Conservation (phyloP, 257 asterid genomes). For the Scutellaria baicalensis region DNA sequence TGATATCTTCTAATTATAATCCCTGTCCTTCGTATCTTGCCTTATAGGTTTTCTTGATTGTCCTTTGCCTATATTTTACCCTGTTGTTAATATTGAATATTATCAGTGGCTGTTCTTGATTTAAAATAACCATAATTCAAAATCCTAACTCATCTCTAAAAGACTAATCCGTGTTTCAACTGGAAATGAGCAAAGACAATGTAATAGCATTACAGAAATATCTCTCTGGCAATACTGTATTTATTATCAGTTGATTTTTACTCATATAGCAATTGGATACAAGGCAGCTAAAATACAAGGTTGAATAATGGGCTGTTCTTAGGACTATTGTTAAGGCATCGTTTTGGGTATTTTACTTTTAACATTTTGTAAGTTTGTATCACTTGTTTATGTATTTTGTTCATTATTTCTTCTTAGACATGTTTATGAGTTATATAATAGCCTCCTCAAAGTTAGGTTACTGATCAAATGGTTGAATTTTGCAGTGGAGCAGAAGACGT, state of each 20-base stretch:
- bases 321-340: neutral
- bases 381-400: neutral
- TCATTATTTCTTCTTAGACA: neutral
- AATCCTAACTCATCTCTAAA: too few relatives aligned
- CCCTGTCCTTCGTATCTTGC: neutral
- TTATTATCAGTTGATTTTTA: neutral
- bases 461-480: conserved; percentile 1
- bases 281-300: neutral
- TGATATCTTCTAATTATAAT: neutral
- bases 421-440: neutral
- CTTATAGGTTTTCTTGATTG: neutral
- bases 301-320: neutral
- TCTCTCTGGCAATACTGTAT: too few relatives aligned
- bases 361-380: neutral
- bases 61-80: neutral
- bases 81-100: neutral
- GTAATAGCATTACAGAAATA: too few relatives aligned
- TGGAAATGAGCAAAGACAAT: too few relatives aligned
- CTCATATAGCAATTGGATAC: neutral
- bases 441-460: neutral
- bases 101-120: neutral
- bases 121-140: too few relatives aligned
- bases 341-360: neutral
- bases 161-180: too few relatives aligned
- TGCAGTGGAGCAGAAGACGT: conserved; percentile 94